These are phyloP conservation scores for Phialocephala subalpina DNA, from an alignment of 2,329 filamentous ascomycete species.

Conservation along the genomic window DNA sequence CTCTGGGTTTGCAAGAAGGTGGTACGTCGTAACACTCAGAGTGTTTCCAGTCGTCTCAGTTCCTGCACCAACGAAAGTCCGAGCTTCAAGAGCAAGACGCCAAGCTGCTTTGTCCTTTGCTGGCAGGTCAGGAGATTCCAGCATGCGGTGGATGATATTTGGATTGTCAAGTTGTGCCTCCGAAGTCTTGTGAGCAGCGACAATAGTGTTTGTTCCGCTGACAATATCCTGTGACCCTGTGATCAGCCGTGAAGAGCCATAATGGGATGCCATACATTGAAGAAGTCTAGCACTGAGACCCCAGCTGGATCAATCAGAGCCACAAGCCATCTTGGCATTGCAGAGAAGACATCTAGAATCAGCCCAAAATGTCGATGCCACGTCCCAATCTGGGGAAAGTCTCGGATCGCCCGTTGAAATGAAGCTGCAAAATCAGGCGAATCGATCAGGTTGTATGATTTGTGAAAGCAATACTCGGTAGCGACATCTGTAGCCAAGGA, in stretches of 20 bases:
- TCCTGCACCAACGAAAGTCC: conserved; percentile 38
- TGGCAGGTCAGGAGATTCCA: conserved; percentile 23
- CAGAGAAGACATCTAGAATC: conserved; percentile 16
- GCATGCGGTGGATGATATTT: conserved; percentile 31
- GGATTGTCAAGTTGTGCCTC: neutral
- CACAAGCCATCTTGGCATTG: conserved; percentile 21
- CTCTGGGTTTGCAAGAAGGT: conserved; percentile 32
- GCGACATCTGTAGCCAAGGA: conserved; percentile 30
- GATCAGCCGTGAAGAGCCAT: neutral
- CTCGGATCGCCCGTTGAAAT: conserved; percentile 20
- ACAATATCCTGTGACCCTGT: conserved; percentile 17
- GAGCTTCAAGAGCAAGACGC: conserved; percentile 35
- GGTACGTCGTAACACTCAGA: conserved; percentile 31
- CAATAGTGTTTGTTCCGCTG: conserved; percentile 9
- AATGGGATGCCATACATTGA: conserved; percentile 5
- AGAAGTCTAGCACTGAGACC: conserved; percentile 12
- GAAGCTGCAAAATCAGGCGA: conserved; percentile 24
- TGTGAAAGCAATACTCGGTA: conserved; percentile 27
- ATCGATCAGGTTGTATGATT: conserved; percentile 25
- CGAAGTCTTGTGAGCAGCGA: conserved; percentile 1
- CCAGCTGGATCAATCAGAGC: conserved; percentile 14
- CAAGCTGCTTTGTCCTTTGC: conserved; percentile 27
- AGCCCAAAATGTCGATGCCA: conserved; percentile 29
- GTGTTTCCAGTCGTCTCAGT: conserved; percentile 39
- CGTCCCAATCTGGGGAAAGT: conserved; percentile 26